Evolutionary conservation across 208 protist genomes (phyloP), one percentile per base, ranked within the genome.

Genomic region (Tritrichomonas musculus): DNA sequence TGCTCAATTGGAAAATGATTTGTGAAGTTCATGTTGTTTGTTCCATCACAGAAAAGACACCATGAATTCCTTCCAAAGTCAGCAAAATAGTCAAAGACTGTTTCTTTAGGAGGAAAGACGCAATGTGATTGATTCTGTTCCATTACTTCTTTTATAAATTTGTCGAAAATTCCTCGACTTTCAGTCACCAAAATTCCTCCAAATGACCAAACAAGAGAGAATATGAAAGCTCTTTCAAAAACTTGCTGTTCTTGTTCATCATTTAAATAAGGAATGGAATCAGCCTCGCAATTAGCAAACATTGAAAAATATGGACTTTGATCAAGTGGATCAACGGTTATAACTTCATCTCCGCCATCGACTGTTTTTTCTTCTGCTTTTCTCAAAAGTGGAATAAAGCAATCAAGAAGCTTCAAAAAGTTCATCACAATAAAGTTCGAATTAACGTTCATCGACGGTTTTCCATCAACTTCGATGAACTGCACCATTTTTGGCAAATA

Each of bases 131-230:
- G 94, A 94, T 97, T 97, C 39, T 97, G 94, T 84, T 97, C 96
- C 94, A 98, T 97, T 33, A 98, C 93, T 95, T 77, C 77, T 20
- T 47, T 25, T 13, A 94, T 50, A 41, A 75, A 66, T 11, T 94
- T 88, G 55, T 77, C 98, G 95, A 98, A 99, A 80, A 95, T 96
- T 80, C 98, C 96, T 96, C 97, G 96, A 0, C 94, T 94, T 80
- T 97, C 95, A 3, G 96, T 96, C 73, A 97, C 95, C 11, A 99
- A 95, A 95, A 98, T 98, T 77, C 96, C 97, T 84, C 98, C 98
- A 72, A 99, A 94, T 27, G 97, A 97, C 98, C 98, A 99, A 44
- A 99, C 96, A 93, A 97, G 97, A 9, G 96, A 96, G 94, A 99
- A 99, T 64, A 97, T 94, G 64, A 93, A 64, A n/a, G 39, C 33